These are phyloP conservation scores for Cetraspora pellucida DNA, from an alignment of 192 early-diverging fungal species.

Conservation along the genomic window DNA sequence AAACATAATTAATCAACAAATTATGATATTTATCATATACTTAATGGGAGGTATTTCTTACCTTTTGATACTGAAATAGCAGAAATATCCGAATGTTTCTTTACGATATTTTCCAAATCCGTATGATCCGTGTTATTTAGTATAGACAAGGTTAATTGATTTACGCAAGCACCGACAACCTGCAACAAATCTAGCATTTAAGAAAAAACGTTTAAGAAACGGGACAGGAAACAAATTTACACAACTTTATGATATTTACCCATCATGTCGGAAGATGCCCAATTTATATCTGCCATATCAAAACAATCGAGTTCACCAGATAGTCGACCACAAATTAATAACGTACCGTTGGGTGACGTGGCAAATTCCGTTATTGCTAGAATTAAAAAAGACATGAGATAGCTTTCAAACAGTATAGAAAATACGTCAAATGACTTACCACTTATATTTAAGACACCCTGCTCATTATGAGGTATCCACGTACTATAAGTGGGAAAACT, in stretches of 20 bases:
- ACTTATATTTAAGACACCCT: not conserved
- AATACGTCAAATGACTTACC: not conserved
- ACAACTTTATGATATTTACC: not conserved
- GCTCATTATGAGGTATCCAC: not conserved
- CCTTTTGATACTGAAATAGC: not conserved
- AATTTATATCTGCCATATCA: slow-evolving; percentile 18
- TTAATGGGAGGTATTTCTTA: not conserved
- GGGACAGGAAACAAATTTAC: not conserved
- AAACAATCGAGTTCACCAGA: slow-evolving; percentile 26
- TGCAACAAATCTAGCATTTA: not conserved
- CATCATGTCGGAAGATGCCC: not conserved
- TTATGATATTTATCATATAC: not conserved
- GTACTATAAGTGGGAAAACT: slow-evolving; percentile 12
- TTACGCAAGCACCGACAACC: not conserved
- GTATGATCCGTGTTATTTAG: slow-evolving; percentile 29
- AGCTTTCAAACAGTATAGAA: no score
- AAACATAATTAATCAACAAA: not conserved
- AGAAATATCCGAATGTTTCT: not conserved
- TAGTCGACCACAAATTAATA: not conserved
- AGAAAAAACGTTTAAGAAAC: not conserved
- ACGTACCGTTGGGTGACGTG: slow-evolving; percentile 23
- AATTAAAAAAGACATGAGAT: not conserved
- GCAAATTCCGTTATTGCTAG: slow-evolving; percentile 25
- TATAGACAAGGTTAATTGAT: slow-evolving; percentile 9
- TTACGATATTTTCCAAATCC: slow-evolving; percentile 29